phyloP scores from a whole-genome alignment of 257 asterid species.

The Plantago major region DNA sequence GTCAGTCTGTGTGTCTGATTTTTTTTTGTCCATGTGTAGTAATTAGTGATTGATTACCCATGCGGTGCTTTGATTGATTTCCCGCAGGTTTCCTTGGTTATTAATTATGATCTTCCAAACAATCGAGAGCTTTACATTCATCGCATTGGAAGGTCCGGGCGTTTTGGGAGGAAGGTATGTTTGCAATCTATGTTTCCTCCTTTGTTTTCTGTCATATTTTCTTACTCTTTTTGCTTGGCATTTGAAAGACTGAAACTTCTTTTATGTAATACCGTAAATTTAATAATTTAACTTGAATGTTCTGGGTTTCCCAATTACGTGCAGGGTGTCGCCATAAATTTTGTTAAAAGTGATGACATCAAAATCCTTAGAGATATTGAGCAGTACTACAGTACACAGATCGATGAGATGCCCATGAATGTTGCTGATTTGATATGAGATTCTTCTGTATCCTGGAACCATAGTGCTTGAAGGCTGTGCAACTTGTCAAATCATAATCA shows the following conservation, averaged over 20 bases:
- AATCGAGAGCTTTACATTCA: constrained; percentile 93
- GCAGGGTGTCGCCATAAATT: constrained; percentile 98
- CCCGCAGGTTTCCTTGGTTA: constrained; percentile 80
- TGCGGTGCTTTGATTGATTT: constrained; percentile 4
- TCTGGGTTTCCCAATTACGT: constrained; percentile 5
- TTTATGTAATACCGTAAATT: background rate
- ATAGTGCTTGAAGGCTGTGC: background rate
- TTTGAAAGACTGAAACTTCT: background rate
- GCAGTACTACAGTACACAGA: constrained; percentile 94
- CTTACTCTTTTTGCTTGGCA: background rate
- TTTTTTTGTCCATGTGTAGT: background rate
- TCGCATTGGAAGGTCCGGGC: constrained; percentile 96
- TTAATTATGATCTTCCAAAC: constrained; percentile 95
- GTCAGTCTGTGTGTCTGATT: too few relatives aligned
- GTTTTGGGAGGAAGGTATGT: constrained; percentile 88
- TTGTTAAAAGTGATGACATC: constrained; percentile 89
- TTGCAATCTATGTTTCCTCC: background rate
- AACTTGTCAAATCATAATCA: background rate
- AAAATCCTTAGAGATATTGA: constrained; percentile 89
- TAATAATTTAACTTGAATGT: background rate
- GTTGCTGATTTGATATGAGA: constrained; percentile 76
- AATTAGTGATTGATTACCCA: background rate
- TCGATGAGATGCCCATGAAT: constrained; percentile 98
- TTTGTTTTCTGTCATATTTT: background rate
- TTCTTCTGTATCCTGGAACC: background rate